These are phyloP conservation scores for Candida sp. DNA, from an alignment of 1,139 yeast genomes.

Conservation along the genomic window DNA sequence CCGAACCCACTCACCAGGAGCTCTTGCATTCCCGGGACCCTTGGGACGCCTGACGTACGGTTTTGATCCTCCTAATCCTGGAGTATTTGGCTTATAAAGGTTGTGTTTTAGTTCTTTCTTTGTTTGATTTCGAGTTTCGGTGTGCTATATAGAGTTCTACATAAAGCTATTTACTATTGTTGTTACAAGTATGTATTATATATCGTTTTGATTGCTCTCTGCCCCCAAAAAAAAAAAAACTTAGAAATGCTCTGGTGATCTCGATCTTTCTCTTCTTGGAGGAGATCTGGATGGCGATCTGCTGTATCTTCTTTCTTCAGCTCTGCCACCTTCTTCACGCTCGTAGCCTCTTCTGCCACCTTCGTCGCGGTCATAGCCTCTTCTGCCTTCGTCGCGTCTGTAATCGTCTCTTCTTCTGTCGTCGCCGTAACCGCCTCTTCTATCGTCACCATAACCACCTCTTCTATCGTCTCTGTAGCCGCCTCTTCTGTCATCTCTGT, in stretches of 20 bases:
- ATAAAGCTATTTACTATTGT: background rate
- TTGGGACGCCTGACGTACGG: background rate
- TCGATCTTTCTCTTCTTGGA: conserved; percentile 40
- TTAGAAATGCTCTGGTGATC: conserved; percentile 36
- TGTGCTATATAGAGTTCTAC: background rate
- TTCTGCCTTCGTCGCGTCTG: conserved; percentile 13
- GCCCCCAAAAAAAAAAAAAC: background rate
- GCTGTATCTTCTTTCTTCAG: conserved; percentile 31
- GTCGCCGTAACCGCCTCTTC: conserved; percentile 21
- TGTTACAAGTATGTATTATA: background rate
- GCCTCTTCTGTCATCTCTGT: conserved; percentile 19
- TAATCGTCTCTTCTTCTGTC: conserved; percentile 20
- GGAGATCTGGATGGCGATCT: conserved; percentile 49
- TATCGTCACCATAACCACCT: too few relatives aligned
- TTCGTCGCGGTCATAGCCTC: conserved; percentile 21
- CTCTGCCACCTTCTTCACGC: conserved; percentile 18
- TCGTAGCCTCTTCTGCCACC: conserved; percentile 21
- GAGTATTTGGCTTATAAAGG: background rate
- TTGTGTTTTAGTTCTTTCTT: background rate
- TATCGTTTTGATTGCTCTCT: background rate
- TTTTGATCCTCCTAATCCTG: background rate
- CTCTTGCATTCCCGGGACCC: background rate
- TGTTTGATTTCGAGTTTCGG: background rate
- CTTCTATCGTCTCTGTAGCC: conserved; percentile 16
- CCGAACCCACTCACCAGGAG: conserved; percentile 9